These are phyloP conservation scores for Hortaea werneckii DNA, from an alignment of 2,329 filamentous ascomycete genomes.

Conservation along the genomic window DNA sequence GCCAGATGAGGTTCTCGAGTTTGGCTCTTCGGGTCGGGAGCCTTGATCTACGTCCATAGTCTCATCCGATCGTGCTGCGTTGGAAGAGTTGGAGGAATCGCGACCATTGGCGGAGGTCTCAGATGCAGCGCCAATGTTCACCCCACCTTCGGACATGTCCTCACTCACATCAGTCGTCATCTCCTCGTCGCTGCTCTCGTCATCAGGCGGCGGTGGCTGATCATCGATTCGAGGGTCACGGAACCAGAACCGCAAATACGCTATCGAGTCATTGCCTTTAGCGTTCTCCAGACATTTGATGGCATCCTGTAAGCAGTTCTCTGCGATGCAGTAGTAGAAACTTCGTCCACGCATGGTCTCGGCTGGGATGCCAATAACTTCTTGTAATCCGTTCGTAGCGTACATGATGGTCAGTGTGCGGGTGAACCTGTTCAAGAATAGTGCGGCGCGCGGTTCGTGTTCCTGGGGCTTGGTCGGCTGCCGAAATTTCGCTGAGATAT, in stretches of 20 bases:
- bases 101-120: conserved; percentile 8
- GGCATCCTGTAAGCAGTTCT: conserved; percentile 65
- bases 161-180: conserved; percentile 41
- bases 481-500: conserved; percentile 69
- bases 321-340: conserved; percentile 79
- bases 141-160: conserved; percentile 41
- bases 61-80: conserved; percentile 24
- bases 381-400: conserved; percentile 63
- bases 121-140: conserved; percentile 32
- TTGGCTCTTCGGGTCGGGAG: conserved; percentile 12
- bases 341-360: conserved; percentile 63
- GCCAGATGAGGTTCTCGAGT: conserved; percentile 35
- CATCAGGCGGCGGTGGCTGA: conserved; percentile 21
- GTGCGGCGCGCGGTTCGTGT: conserved; percentile 70
- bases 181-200: conserved; percentile 31
- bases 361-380: conserved; percentile 64
- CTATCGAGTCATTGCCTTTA: conserved; percentile 84
- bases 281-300: conserved; percentile 72
- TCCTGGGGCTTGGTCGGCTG: conserved; percentile 44
- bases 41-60: conserved; percentile 24
- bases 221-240: conserved; percentile 56
- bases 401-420: conserved; percentile 78
- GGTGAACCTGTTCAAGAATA: conserved; percentile 81
- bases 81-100: conserved; percentile 8
- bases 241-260: conserved; percentile 79